Conservation (phyloP, 495 filamentous ascomycete genomes). For the Tuber borchii region DNA sequence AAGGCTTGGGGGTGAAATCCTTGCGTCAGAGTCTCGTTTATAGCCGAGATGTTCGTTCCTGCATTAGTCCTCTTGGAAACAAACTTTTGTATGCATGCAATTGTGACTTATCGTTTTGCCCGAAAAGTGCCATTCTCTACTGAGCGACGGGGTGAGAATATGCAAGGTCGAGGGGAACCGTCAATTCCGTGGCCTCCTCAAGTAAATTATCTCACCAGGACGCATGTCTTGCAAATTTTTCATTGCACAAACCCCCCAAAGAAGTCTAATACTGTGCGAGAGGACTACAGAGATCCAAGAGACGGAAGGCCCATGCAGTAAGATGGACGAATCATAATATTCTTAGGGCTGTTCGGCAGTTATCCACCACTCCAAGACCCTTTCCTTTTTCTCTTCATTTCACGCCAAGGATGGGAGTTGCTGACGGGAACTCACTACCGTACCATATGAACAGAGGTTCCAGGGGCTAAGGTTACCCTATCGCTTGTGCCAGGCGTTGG, state of each 20-base stretch:
- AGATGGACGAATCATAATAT: background rate
- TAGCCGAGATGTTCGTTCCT: background rate
- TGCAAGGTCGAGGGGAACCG: background rate
- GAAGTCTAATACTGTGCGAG: background rate
- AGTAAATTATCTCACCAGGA: background rate
- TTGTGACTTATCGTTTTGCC: background rate
- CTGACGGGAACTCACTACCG: background rate
- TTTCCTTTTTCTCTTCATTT: background rate
- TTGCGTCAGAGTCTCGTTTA: background rate
- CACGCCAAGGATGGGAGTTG: background rate
- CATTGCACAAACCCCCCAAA: background rate
- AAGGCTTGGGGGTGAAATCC: background rate
- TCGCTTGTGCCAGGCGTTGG: background rate
- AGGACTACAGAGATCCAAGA: background rate
- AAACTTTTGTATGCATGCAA: background rate
- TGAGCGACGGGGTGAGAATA: background rate
- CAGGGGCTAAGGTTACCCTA: background rate
- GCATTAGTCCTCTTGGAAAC: background rate
- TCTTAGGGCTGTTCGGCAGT: background rate
- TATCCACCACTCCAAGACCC: background rate
- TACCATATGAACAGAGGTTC: background rate
- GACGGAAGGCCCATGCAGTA: background rate
- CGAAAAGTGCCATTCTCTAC: background rate
- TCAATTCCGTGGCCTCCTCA: background rate
- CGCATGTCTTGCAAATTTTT: background rate